These are phyloP conservation scores for Rhizopus microsporus DNA, from an alignment of 371 early-diverging fungal species.

Conservation along the genomic window DNA sequence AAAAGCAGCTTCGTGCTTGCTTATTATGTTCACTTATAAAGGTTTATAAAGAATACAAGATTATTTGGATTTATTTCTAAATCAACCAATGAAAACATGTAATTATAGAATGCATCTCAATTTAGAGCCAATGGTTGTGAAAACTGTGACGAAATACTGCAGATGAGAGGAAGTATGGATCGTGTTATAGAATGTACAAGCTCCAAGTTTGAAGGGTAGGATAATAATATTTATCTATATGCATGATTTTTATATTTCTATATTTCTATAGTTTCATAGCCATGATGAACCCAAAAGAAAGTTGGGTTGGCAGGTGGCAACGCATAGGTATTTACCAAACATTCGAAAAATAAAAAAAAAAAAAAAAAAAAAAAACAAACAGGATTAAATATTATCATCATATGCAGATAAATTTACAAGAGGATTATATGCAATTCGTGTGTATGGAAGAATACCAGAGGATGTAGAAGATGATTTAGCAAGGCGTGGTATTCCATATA, in stretches of 20 bases:
- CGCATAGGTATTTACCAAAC: constrained; percentile 54
- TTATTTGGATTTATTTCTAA: background rate
- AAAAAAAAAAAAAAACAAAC: background rate
- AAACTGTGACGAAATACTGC: constrained; percentile 87
- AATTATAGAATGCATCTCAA: constrained; percentile 63
- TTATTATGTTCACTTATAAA: constrained; percentile 92
- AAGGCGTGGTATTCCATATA: constrained; percentile 77
- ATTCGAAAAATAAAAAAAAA: background rate
- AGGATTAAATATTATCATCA: background rate
- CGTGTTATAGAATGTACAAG: constrained; percentile 86
- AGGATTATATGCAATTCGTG: constrained; percentile 92
- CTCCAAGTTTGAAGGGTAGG: constrained; percentile 85
- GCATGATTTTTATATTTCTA: background rate
- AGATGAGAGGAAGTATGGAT: constrained; percentile 71
- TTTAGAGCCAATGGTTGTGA: constrained; percentile 88
- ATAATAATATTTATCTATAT: background rate
- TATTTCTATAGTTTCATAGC: constrained; percentile 63
- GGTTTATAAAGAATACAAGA: constrained; percentile 38
- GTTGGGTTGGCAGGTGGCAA: constrained; percentile 93
- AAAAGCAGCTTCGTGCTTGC: constrained; percentile 87
- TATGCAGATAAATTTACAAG: constrained; percentile 69
- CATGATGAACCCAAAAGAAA: constrained; percentile 75
- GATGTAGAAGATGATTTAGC: constrained; percentile 82
- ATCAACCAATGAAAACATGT: background rate
- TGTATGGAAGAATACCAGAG: constrained; percentile 88